Evolutionary conservation across 768 basidiomycete species (phyloP), one percentile per base, ranked within the genome.

Genomic region (Russula olivacea): DNA sequence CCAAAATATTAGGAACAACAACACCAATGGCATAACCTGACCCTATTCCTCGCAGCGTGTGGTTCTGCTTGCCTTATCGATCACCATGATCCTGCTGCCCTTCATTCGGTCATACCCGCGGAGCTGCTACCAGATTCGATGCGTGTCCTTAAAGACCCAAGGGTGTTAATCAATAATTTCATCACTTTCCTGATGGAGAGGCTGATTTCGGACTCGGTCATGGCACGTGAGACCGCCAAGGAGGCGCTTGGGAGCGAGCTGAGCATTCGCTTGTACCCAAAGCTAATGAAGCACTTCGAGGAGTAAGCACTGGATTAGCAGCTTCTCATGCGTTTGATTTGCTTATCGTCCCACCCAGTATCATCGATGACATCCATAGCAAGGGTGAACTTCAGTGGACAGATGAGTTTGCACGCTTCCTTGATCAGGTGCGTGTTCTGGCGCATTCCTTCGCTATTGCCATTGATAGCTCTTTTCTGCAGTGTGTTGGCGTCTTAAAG

Each of bases 1-100:
- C 41, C 32, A 38, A 21, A 36, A 14, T 58, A 91, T 17, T 58
- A 92, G 89, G 89, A 91, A 21, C 80, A 84, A 67, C 81, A 85
- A 47, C 81, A 79, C 41, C 88, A 92, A 67, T 97, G 93, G 93
- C 87, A 90, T 69, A 92, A 94, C 70, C 75, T 92, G 14, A 86
- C 89, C 0, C 74, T 92, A 25, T 91, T 88, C 73, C 76, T 95
- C 43, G 84, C 89, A 4, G 82, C 89, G 0, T 79, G 86, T n/a
- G 85, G 86, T 41, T 87, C 88, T 5, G 76, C 82, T 7, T 87
- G 87, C 64, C 74, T 83, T 21, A 75, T 78, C 45, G 83, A 87
- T 17, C 75, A 78, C 49, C 77, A 80, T 36, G 77, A 84, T 47
- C 72, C 80, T 38, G 73, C 74, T n/a, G 76, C 79, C 25, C 74